phyloP scores from a whole-genome alignment of 1,139 yeast species.

The Arxiozyma telluris region DNA sequence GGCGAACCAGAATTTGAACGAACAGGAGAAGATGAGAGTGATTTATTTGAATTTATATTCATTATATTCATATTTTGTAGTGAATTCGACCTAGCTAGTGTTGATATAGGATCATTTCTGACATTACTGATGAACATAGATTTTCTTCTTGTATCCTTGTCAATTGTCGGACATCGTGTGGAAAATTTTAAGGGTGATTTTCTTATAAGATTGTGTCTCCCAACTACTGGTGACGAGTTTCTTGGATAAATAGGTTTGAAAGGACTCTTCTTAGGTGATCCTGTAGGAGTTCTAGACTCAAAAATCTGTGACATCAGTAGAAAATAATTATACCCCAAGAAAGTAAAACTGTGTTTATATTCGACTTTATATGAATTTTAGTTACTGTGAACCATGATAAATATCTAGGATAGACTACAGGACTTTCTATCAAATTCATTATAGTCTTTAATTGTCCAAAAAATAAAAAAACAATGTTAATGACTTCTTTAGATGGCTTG shows the following conservation, averaged over 20 bases:
- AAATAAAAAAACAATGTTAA: no score
- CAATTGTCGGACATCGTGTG: not conserved
- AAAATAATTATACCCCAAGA: no score
- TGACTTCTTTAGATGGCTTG: not conserved
- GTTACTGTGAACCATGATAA: no score
- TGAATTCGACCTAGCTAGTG: not conserved
- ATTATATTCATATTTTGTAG: not conserved
- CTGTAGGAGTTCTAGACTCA: slow-evolving; percentile 1
- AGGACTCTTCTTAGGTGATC: slow-evolving; percentile 5
- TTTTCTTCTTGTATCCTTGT: not conserved
- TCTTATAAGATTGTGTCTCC: no score
- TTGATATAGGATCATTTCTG: not conserved
- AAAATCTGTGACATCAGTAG: not conserved
- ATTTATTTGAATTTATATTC: not conserved
- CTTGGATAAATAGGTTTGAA: not conserved
- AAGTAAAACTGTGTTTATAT: not conserved
- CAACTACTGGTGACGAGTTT: not conserved
- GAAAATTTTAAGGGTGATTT: not conserved
- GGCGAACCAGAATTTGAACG: not conserved
- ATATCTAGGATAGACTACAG: no score
- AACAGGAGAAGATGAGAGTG: slow-evolving; percentile 1
- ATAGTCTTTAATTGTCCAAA: no score
- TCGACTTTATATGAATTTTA: no score
- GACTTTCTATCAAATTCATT: no score
- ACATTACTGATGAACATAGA: not conserved